Evolutionary conservation across 2,329 filamentous ascomycete genomes (phyloP).

Genomic region (Nigrograna mackinnonii): DNA sequence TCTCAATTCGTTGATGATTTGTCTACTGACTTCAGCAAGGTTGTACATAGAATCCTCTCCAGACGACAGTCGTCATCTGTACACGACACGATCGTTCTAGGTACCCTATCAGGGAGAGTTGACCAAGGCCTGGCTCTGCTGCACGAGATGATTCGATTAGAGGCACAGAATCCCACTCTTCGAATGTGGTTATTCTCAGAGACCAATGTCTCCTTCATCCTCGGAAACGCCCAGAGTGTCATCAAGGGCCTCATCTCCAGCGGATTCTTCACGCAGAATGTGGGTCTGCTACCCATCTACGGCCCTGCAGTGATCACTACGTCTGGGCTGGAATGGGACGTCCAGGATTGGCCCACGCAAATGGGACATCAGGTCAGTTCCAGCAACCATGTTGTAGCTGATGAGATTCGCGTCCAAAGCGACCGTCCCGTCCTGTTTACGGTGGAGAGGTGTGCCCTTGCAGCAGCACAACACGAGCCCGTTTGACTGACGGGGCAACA

Average conservation of each 20-base stretch:
- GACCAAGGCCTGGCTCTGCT: slow-evolving; percentile 91
- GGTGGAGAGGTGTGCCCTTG: slow-evolving; percentile 37
- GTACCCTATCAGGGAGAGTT: slow-evolving; percentile 85
- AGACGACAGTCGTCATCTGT: slow-evolving; percentile 28
- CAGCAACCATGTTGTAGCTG: slow-evolving; percentile 51
- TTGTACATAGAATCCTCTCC: slow-evolving; percentile 61
- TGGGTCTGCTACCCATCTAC: slow-evolving; percentile 84
- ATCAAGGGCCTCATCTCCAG: slow-evolving; percentile 63
- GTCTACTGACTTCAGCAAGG: slow-evolving; percentile 87
- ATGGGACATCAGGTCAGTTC: slow-evolving; percentile 54
- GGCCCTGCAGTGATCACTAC: slow-evolving; percentile 81
- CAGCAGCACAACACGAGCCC: too few relatives aligned
- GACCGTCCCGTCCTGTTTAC: slow-evolving; percentile 52
- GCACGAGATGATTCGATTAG: slow-evolving; percentile 73
- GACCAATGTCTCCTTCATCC: slow-evolving; percentile 78
- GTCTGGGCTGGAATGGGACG: slow-evolving; percentile 87
- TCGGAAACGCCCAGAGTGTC: slow-evolving; percentile 69
- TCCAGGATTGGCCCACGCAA: slow-evolving; percentile 72
- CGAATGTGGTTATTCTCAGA: slow-evolving; percentile 78
- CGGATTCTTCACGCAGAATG: slow-evolving; percentile 70
- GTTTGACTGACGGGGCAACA: too few relatives aligned
- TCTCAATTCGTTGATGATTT: slow-evolving; percentile 79
- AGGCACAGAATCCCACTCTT: slow-evolving; percentile 45
- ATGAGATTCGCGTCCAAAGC: slow-evolving; percentile 44
- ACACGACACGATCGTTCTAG: slow-evolving; percentile 75